Percentiles rank a stretch among this genome's conserved stretches.
Conservation (phyloP, 805 yeast genomes). For the Diddensiella transvaalensis region DNA sequence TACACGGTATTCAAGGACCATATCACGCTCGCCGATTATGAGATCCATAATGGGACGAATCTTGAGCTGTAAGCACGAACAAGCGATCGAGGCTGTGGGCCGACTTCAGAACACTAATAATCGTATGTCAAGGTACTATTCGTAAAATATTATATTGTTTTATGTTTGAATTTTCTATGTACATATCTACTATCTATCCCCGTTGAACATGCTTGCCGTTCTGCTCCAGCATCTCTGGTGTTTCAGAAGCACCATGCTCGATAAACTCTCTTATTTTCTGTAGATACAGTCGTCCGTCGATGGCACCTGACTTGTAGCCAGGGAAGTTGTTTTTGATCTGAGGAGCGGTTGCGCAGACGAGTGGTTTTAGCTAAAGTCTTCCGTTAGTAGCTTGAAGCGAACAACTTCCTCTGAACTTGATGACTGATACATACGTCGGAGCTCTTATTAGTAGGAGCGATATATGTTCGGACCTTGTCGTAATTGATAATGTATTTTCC, state of each 20-base stretch:
- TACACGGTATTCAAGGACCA: constrained; percentile 83
- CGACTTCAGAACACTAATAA: neutral
- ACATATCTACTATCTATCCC: constrained; percentile 14
- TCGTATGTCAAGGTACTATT: neutral
- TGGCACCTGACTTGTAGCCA: constrained; percentile 69
- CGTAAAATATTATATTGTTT: neutral
- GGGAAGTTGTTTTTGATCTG: constrained; percentile 60
- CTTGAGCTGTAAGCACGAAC: constrained; percentile 61
- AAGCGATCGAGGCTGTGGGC: too few species aligned
- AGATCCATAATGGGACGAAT: constrained; percentile 83
- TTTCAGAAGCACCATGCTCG: constrained; percentile 54
- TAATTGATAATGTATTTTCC: constrained; percentile 80
- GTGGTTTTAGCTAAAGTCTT: constrained; percentile 61
- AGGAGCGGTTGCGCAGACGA: constrained; percentile 73
- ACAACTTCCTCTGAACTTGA: too few species aligned
- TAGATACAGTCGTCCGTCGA: constrained; percentile 69
- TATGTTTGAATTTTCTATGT: neutral
- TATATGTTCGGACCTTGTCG: constrained; percentile 85
- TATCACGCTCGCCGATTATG: constrained; percentile 90
- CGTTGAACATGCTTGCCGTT: constrained; percentile 26
- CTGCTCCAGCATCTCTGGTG: constrained; percentile 22
- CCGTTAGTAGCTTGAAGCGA: too few species aligned
- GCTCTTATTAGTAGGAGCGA: constrained; percentile 56
- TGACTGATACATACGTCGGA: neutral
- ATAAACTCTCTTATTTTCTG: constrained; percentile 72